Evolutionary conservation across 176 grass and related monocot species (phyloP).

Genomic region (Oryza punctata): DNA sequence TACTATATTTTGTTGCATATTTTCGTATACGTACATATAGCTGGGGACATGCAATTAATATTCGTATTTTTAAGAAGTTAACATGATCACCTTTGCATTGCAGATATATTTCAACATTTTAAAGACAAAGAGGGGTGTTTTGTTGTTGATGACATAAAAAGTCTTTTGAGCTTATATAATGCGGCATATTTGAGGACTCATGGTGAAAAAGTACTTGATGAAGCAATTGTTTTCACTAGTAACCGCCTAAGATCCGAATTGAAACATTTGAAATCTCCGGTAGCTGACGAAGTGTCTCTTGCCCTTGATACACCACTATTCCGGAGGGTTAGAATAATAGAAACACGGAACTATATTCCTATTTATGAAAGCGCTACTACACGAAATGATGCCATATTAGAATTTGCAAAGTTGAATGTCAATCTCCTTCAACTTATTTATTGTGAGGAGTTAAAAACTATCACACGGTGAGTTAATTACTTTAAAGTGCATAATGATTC

Average conservation of each 20-base stretch:
- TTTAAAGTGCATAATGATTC: neutral
- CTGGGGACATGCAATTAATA: neutral
- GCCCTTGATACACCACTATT: conserved; percentile 33
- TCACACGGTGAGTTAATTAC: conserved; percentile 27
- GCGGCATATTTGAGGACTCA: conserved; percentile 17
- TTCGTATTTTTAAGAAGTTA: neutral
- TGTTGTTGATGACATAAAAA: neutral
- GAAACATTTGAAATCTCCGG: neutral
- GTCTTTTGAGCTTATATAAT: conserved; percentile 37
- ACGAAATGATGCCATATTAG: conserved; percentile 12
- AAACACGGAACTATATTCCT: conserved; percentile 28
- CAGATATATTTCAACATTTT: conserved; percentile 38
- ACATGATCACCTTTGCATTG: neutral
- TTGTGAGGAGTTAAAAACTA: conserved; percentile 27
- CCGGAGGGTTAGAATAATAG: conserved; percentile 26
- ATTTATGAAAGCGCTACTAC: conserved; percentile 14
- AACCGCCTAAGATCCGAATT: neutral
- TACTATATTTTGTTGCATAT: neutral
- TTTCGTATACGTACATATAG: no score
- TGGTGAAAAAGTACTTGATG: conserved; percentile 29
- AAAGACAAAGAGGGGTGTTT: conserved; percentile 19
- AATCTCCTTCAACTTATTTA: conserved; percentile 45
- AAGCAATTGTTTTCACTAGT: conserved; percentile 20
- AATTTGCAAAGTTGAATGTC: conserved; percentile 43
- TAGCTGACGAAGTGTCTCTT: neutral